Conservation (phyloP, 371 early-diverging fungal species). For the Mortierella sp. region DNA sequence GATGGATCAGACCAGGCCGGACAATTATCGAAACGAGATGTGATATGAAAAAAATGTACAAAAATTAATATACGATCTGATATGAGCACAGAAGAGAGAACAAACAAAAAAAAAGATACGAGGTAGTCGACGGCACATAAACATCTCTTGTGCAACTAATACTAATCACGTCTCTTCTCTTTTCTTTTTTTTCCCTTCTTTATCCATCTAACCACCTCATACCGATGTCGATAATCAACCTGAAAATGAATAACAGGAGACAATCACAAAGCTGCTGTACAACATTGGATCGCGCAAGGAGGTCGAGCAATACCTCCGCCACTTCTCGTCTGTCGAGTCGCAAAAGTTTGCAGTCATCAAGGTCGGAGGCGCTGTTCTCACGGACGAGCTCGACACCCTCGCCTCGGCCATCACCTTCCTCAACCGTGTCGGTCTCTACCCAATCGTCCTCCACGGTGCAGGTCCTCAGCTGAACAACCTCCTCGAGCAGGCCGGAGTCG, state of each 20-base stretch:
- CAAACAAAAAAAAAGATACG: too few relatives aligned
- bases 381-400: slow-evolving; percentile 94
- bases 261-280: slow-evolving; percentile 95
- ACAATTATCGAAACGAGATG: not conserved
- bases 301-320: slow-evolving; percentile 96
- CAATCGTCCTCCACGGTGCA: slow-evolving; percentile 97
- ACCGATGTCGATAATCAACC: not conserved
- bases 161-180: not conserved
- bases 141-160: not conserved
- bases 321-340: slow-evolving; percentile 96
- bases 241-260: slow-evolving; percentile 75
- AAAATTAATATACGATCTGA: slow-evolving; percentile 10
- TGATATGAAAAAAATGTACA: not conserved
- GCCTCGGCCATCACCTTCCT: slow-evolving; percentile 96
- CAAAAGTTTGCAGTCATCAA: slow-evolving; percentile 99
- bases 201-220: too few relatives aligned
- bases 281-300: slow-evolving; percentile 98
- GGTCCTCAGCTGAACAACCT: slow-evolving; percentile 96
- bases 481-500: slow-evolving; percentile 89
- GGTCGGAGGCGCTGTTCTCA: slow-evolving; percentile 97
- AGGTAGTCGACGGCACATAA: too few relatives aligned
- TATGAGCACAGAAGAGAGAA: not conserved
- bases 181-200: not conserved
- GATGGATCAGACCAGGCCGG: slow-evolving; percentile 10
- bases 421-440: slow-evolving; percentile 96